These are phyloP conservation scores for Phaeosphaeria sp. DNA, from an alignment of 2,329 filamentous ascomycete genomes.

Conservation along the genomic window DNA sequence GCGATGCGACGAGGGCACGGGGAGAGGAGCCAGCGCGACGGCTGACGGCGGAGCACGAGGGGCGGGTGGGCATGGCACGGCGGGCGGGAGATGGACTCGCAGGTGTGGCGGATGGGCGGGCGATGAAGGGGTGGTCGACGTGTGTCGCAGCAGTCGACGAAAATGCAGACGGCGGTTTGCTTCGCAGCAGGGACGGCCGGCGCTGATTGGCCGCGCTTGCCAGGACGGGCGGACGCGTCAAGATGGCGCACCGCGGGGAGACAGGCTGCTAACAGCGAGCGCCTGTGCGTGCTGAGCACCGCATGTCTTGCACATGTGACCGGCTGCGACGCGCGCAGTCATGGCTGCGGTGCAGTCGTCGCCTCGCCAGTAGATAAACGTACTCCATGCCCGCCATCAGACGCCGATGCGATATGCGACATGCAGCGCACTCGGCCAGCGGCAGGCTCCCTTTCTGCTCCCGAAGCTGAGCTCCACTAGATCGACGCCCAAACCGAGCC, in stretches of 20 bases:
- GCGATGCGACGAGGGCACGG: conserved; percentile 31
- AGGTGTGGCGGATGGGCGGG: conserved; percentile 9
- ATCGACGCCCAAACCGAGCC: conserved; percentile 23
- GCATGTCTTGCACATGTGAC: background rate
- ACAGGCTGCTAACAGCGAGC: background rate
- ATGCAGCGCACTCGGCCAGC: background rate
- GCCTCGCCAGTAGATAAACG: background rate
- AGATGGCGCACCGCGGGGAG: background rate
- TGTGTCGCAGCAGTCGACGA: conserved; percentile 17
- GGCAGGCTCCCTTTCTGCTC: background rate
- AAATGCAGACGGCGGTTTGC: conserved; percentile 16
- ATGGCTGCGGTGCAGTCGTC: background rate
- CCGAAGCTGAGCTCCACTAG: conserved; percentile 9
- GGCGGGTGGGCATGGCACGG: conserved; percentile 32
- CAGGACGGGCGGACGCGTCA: conserved; percentile 8
- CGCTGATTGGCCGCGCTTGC: conserved; percentile 3
- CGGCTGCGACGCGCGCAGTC: background rate
- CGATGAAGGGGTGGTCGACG: conserved; percentile 22
- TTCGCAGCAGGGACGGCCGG: conserved; percentile 5
- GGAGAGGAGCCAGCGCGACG: conserved; percentile 48
- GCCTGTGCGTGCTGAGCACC: background rate
- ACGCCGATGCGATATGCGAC: too few species aligned
- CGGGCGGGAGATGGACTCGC: conserved; percentile 19
- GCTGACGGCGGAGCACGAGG: conserved; percentile 23
- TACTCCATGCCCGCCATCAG: background rate